Percentiles rank a stretch among this genome's conserved stretches.
phyloP scores from a whole-genome alignment of 768 basidiomycete genomes.

The Leucocoprinus sp. region DNA sequence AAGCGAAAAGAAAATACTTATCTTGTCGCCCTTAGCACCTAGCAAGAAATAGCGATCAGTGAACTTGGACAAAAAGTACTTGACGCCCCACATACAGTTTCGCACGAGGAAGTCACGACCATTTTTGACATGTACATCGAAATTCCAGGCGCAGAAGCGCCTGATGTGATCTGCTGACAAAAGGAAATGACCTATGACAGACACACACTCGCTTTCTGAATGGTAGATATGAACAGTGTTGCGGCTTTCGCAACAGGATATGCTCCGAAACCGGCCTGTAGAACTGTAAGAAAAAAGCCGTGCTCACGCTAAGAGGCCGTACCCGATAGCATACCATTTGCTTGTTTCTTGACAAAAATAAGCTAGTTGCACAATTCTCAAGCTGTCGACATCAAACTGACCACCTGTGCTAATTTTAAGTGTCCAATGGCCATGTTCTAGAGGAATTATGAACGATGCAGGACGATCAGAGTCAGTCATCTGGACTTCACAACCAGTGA shows the following conservation, averaged over 20 bases:
- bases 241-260: constrained; percentile 33
- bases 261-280: constrained; percentile 44
- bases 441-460: constrained; percentile 30
- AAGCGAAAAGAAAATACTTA: constrained; percentile 61
- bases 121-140: constrained; percentile 42
- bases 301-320: not conserved
- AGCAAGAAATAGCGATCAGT: not conserved
- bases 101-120: constrained; percentile 57
- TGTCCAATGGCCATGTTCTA: constrained; percentile 29
- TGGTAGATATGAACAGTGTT: constrained; percentile 25
- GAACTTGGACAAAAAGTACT: not conserved
- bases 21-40: constrained; percentile 47
- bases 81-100: constrained; percentile 34
- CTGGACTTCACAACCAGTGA: no score
- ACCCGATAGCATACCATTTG: constrained; percentile 58
- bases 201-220: no score
- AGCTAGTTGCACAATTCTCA: constrained; percentile 45
- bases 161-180: no score
- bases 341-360: constrained; percentile 44
- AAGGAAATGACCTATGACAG: no score
- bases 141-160: constrained; percentile 45
- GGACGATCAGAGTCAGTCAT: no score
- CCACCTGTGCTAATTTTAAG: constrained; percentile 47
- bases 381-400: constrained; percentile 45
- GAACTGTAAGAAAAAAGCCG: not conserved